phyloP scores from a whole-genome alignment of 805 yeast species.

The Metschnikowia orientalis region DNA sequence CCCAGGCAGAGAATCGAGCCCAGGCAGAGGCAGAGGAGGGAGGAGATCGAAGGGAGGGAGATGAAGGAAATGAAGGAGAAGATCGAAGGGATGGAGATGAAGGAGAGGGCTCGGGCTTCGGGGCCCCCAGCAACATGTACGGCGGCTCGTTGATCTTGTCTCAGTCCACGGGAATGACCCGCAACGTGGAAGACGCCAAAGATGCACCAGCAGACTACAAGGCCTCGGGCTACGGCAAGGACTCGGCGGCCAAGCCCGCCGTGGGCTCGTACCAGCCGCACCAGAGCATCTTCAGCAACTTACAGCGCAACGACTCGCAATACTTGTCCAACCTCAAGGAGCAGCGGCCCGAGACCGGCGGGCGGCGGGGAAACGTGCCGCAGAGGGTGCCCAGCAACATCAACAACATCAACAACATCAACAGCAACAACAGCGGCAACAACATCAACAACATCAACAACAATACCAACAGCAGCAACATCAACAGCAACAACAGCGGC shows the following conservation, averaged over 20 bases:
- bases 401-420: too few relatives aligned
- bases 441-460: neutral
- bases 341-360: slow-evolving; percentile 12
- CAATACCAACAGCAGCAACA: neutral
- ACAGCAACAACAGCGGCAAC: slow-evolving; percentile 12
- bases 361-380: too few relatives aligned
- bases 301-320: slow-evolving; percentile 37
- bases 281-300: slow-evolving; percentile 39
- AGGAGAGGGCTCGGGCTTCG: too few relatives aligned
- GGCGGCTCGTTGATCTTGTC: slow-evolving; percentile 41
- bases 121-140: slow-evolving; percentile 32
- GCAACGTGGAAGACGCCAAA: slow-evolving; percentile 23
- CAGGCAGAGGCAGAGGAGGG: slow-evolving; percentile 36
- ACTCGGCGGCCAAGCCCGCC: slow-evolving; percentile 27
- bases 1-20: slow-evolving; percentile 33
- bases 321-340: slow-evolving; percentile 25
- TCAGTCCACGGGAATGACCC: slow-evolving; percentile 40
- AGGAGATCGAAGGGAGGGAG: slow-evolving; percentile 35
- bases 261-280: slow-evolving; percentile 40
- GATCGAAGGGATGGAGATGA: neutral
- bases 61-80: slow-evolving; percentile 19
- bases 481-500: neutral
- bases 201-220: slow-evolving; percentile 5
- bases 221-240: slow-evolving; percentile 26
- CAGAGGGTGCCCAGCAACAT: too few relatives aligned